These are phyloP conservation scores for carrot (Daucus carota) DNA, from an alignment of 129 eudicot genomes.

Conservation along the genomic window DH1_v3.0 NC_030385.2:38346501-38347000, in stretches of 20 bases:
- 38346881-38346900: neutral
- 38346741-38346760: conserved; percentile 79
- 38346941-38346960: too few relatives aligned
- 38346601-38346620: neutral
- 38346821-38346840: conserved; percentile 52
- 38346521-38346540: neutral
- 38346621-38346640: neutral
- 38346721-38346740: neutral
- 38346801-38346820: conserved; percentile 82
- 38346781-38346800: conserved; percentile 85
- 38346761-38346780: conserved; percentile 97
- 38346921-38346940: too few relatives aligned
- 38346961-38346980: too few relatives aligned
- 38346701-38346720: neutral
- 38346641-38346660: neutral
- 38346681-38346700: neutral
- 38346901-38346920: neutral
- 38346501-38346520: neutral
- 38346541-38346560: neutral
- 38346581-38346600: neutral
- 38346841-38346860: neutral
- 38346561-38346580: neutral
- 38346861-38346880: neutral
- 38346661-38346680: neutral
- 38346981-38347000: neutral